Conservation (phyloP, 345 rosid species). For the Brassica rapa region DNA sequence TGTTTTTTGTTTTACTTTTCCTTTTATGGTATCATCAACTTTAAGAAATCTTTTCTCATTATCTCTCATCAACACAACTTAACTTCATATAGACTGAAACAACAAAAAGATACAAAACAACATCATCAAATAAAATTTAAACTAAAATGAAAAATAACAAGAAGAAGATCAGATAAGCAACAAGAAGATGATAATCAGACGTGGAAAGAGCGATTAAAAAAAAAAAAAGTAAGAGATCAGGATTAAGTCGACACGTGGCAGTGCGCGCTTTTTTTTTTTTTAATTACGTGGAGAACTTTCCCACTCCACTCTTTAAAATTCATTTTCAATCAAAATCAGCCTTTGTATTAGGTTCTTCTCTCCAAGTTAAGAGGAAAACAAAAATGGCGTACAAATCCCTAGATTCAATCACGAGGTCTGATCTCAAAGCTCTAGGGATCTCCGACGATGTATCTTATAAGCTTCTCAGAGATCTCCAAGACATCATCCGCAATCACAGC, state of each 20-base stretch:
- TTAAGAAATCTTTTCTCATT: background rate
- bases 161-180: background rate
- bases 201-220: background rate
- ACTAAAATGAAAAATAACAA: too few species aligned
- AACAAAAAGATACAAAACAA: background rate
- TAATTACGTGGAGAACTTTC: slow-evolving; percentile 23
- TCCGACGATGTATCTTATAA: slow-evolving; percentile 39
- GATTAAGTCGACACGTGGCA: slow-evolving; percentile 10
- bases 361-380: background rate
- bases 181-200: too few species aligned
- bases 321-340: background rate
- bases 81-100: background rate
- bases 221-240: background rate
- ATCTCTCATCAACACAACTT: background rate
- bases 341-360: background rate
- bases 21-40: background rate
- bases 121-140: too few species aligned
- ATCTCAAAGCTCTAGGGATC: slow-evolving; percentile 68
- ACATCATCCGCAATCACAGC: slow-evolving; percentile 36
- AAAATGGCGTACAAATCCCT: slow-evolving; percentile 55
- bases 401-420: slow-evolving; percentile 50
- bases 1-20: background rate
- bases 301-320: background rate
- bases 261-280: background rate
- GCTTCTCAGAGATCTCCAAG: slow-evolving; percentile 49